Base-by-base conservation (phyloP, 306 rosid species). In the Delonix regia region DNA sequence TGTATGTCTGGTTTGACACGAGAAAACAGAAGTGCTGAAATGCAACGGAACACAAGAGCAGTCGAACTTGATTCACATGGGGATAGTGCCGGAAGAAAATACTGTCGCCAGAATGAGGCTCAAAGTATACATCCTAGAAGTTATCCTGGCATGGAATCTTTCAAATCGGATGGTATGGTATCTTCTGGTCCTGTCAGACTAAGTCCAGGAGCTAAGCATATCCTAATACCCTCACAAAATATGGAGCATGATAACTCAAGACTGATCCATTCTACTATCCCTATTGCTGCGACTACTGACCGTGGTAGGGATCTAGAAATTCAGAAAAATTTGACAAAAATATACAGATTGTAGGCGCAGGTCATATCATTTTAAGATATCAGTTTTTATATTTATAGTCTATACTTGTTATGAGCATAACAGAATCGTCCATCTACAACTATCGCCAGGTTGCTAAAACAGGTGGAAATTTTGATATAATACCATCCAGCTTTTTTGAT, bases 171-270 rank as follows among this genome's bases (percentile, higher is more conserved):
- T 71, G 75, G 80, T 33, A 13, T 56, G 76, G 83, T 62, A 41
- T 84, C 78, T 64, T 68, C 90, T 28, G 92, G 95, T 68, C 87
- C 91, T 39, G 51, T 85, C 59, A 88, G 87, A 73, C 88, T 86
- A 64, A 71, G 84, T 39, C 89, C 91, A 49, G 97, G 95, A 66
- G 87, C 92, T 77, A 88, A 81, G 78, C 91, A 87, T 78, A 86
- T 92, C 73, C 64, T 84, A 71, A 85, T 83, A 74, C 89, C 95
- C 3, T 83, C 83, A 57, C 93, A 82, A 74, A 81, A 77, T 56
- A 30, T 76, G 71, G 92, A 85, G 84, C 78, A 75, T 73, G 91
- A 90, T 71, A 79, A 78, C 75, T 75, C 83, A 70, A 79, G 82
- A 81, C 83, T 83, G 4, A 82, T 81, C 78, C 89, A 83, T 78